These are phyloP conservation scores for Chrysanthemum seticuspe DNA, from an alignment of 129 eudicot species.

Conservation along the genomic window DNA sequence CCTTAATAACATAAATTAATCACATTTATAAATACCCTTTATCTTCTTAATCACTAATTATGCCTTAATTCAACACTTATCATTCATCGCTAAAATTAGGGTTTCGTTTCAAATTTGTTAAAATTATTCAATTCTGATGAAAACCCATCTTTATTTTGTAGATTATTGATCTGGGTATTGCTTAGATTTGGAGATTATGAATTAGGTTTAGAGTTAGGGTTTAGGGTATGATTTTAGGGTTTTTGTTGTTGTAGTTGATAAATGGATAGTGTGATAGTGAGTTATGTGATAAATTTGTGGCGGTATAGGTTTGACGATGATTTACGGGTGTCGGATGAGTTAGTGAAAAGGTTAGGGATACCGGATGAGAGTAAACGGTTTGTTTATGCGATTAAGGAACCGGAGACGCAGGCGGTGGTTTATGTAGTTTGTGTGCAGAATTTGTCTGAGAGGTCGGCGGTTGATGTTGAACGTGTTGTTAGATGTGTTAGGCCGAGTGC, in stretches of 20 bases:
- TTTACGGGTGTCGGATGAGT: slow-evolving; percentile 56
- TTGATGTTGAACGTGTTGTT: slow-evolving; percentile 64
- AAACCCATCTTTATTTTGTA: background rate
- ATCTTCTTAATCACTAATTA: background rate
- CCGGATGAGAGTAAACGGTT: slow-evolving; percentile 77
- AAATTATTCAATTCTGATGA: no score
- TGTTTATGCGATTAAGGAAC: slow-evolving; percentile 70
- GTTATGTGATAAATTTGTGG: slow-evolving; percentile 59
- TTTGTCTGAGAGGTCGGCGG: slow-evolving; percentile 74
- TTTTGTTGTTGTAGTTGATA: slow-evolving; percentile 5
- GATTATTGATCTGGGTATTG: background rate
- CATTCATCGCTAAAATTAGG: no score
- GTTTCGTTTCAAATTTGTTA: no score
- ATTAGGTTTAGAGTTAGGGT: slow-evolving; percentile 5
- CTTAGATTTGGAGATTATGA: background rate
- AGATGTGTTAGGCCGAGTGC: slow-evolving; percentile 75
- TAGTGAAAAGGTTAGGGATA: slow-evolving; percentile 53
- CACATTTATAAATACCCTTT: background rate
- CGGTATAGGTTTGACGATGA: slow-evolving; percentile 57
- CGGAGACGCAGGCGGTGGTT: slow-evolving; percentile 57
- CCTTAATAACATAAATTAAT: background rate
- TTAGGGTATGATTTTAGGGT: slow-evolving; percentile 6
- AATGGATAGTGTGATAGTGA: slow-evolving; percentile 37
- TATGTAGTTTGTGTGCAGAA: slow-evolving; percentile 78
- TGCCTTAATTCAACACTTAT: background rate